Evolutionary conservation across 768 basidiomycete genomes (phyloP), one percentile per base, ranked within the genome.

Genomic region (Russula sp.): DNA sequence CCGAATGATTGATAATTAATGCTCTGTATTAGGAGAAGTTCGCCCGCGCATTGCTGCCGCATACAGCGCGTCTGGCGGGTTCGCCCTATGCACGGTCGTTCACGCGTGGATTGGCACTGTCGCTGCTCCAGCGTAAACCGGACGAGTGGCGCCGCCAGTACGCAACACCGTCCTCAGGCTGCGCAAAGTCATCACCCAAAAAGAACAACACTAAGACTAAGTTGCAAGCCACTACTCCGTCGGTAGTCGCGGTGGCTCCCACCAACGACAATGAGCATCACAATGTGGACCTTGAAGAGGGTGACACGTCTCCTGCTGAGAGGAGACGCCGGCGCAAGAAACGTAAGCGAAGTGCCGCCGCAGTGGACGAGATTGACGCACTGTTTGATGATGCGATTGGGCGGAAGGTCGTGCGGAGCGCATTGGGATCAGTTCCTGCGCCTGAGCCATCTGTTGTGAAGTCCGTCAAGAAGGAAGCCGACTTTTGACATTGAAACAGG

Each of bases 21-120:
- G 13, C 6, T 42, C 10, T 10, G 59, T 48, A 32, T 24, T 68
- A 96, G 92, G 94, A 97, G 77, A 96, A 95, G 75, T 92, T 99
- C 59, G 94, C 89, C 2, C 84, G 85, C 18, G 90, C 90, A 26
- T 78, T 98, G 13, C 75, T 92, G 16, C 76, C 83, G 1, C 82
- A 91, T 64, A 88, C 93, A 64, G 82, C 84, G 36, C 79, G 79
- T 20, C 83, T 98, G 16, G 84, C 86, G 0, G 86, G 79, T 11
- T 92, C 91, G 0, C 88, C 83, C 72, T 96, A 88, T 70, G 96
- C 94, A 28, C 91, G 90, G 72, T 97, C 85, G 79, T 94, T 98
- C 68, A 84, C 84, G 28, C 81, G 88, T 44, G 88, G 85, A 70
- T 78, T 96, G 65, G 88, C 90, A 66, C 74, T 98, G 8, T 82